These are phyloP conservation scores for Neurospora sp. DNA, from an alignment of 495 filamentous ascomycete species.

Conservation along the genomic window DNA sequence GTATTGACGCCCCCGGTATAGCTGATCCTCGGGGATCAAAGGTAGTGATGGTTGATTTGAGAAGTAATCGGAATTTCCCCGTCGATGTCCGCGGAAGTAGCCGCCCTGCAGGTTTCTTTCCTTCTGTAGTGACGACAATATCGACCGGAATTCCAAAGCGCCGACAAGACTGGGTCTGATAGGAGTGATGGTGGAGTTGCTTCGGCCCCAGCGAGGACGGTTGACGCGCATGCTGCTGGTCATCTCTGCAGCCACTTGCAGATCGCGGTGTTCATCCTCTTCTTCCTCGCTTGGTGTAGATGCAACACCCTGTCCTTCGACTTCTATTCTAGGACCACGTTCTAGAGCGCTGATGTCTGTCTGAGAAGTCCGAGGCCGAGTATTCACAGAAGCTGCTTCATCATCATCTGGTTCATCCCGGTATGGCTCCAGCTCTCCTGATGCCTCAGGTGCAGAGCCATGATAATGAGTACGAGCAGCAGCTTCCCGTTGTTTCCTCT, in stretches of 20 bases:
- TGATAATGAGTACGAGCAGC: conserved; percentile 66
- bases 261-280: conserved; percentile 57
- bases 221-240: conserved; percentile 86
- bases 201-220: conserved; percentile 57
- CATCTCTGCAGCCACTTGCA: conserved; percentile 71
- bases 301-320: conserved; percentile 36
- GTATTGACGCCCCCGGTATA: neutral
- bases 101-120: conserved; percentile 57
- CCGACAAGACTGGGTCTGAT: conserved; percentile 92
- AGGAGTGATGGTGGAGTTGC: conserved; percentile 61
- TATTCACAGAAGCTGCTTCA: conserved; percentile 38
- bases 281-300: conserved; percentile 56
- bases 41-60: neutral
- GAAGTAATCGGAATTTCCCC: conserved; percentile 46
- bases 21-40: neutral
- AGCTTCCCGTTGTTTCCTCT: conserved; percentile 50
- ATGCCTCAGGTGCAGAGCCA: conserved; percentile 35
- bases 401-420: conserved; percentile 55
- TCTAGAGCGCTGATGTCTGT: conserved; percentile 67
- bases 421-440: conserved; percentile 56
- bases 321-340: conserved; percentile 40
- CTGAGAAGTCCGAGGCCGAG: neutral
- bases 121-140: conserved; percentile 72
- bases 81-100: conserved; percentile 55
- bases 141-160: conserved; percentile 85